Evolutionary conservation across 2,329 filamentous ascomycete genomes (phyloP).

Genomic region (Epichloe glyceriae): DNA sequence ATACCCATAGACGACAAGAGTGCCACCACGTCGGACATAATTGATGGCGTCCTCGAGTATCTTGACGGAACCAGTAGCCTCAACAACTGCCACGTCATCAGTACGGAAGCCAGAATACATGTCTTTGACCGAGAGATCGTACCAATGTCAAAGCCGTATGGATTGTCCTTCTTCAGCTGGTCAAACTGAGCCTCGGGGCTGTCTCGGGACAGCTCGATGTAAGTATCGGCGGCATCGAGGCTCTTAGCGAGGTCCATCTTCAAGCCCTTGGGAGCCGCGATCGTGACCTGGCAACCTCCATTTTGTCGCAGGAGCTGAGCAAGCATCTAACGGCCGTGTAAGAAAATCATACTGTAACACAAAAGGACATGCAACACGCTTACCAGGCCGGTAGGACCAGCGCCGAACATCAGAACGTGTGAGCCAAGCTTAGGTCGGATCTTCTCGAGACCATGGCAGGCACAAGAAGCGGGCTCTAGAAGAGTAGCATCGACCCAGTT

Average conservation of each 20-base stretch:
- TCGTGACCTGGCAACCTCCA: conserved; percentile 55
- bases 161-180: conserved; percentile 49
- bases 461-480: conserved; percentile 57
- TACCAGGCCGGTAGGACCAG: conserved; percentile 52
- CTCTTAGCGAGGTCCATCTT: conserved; percentile 58
- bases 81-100: conserved; percentile 34
- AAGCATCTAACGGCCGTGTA: conserved; percentile 26
- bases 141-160: conserved; percentile 60
- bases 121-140: neutral
- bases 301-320: conserved; percentile 51
- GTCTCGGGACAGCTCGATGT: conserved; percentile 39
- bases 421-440: conserved; percentile 54
- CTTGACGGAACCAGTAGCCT: conserved; percentile 56
- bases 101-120: neutral
- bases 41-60: conserved; percentile 60
- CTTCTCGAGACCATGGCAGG: conserved; percentile 57
- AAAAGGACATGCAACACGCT: conserved; percentile 10
- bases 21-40: conserved; percentile 58
- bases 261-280: conserved; percentile 54
- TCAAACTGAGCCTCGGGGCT: conserved; percentile 47
- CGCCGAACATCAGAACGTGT: conserved; percentile 52
- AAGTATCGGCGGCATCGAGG: conserved; percentile 40
- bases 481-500: conserved; percentile 56
- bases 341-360: neutral
- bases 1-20: conserved; percentile 53